Base-by-base conservation (phyloP, 2,329 filamentous ascomycete genomes). In the Diplodia mutila region DNA sequence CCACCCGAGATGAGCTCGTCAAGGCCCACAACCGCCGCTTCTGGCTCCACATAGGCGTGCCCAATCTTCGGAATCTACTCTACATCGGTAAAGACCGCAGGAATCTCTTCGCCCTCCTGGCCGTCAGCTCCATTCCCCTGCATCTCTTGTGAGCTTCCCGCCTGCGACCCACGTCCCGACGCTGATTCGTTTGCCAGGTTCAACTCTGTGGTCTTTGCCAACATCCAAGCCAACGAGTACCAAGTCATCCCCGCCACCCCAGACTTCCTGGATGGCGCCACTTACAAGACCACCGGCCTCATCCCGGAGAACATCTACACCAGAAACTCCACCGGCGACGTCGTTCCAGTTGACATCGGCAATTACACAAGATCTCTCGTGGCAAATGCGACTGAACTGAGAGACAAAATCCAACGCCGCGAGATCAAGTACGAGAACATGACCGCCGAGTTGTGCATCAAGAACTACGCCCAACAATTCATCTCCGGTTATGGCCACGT, bases 1-100 rank as follows among this genome's bases (percentile, higher is more conserved):
- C 85, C 0, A 86, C 82, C 0, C 75, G 85, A 27, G 68, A 72
- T 9, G 83, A 87, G 49, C 73, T 87, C 12, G 81, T 87, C 57
- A 70, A 69, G 16, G 84, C 83, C 0, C 85, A 88, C 73, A 61
- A 69, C 0, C 69, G 72, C 55, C 73, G 77, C 1, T 74, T 70
- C 18, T 82, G 80, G 79, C 72, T 85, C 0, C 80, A 83, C 39
- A 80, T 85, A 53, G 83, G 85, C 0, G 72, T 83, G 2, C 74
- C 79, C 7, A 83, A 80, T 39, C 29, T 79, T 2, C 74, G 80
- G 1, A 84, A 83, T 68, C 42, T 82, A 18, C 57, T 48, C 23
- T 61, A 65, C 11, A 73, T 77, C 9, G 69, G 63, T 4, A 68
- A 70, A 64, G 67, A 65, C n/a, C 69, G 75, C 18, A 25, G 67